Conservation (phyloP, 2,329 filamentous ascomycete genomes). For the Lasiodiplodia citricola region DNA sequence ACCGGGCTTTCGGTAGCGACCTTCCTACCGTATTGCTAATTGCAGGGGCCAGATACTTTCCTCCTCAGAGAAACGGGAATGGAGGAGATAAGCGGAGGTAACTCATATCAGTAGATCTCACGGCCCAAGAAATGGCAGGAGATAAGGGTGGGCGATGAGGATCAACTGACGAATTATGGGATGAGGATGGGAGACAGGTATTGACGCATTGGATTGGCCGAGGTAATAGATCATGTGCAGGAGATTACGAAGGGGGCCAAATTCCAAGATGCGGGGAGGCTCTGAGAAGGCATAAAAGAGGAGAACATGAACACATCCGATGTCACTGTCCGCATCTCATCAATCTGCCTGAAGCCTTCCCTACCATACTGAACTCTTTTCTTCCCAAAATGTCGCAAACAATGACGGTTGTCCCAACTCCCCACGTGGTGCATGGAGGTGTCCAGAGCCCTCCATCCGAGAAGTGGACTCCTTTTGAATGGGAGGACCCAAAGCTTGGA, state of each 20-base stretch:
- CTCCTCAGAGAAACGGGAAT: background rate
- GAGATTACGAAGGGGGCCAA: background rate
- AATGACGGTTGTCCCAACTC: background rate
- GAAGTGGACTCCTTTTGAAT: slow-evolving; percentile 18
- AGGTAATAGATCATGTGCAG: background rate
- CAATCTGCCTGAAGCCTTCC: background rate
- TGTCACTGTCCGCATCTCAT: background rate
- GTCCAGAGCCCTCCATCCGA: background rate
- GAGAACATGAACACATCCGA: background rate
- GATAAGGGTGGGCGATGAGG: background rate
- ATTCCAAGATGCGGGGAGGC: background rate
- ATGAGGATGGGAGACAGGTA: background rate
- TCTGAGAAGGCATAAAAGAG: background rate
- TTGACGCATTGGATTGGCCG: background rate
- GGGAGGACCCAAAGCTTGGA: slow-evolving; percentile 11
- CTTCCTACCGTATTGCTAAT: background rate
- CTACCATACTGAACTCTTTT: background rate
- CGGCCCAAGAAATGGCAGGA: background rate
- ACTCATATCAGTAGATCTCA: background rate
- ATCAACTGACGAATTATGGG: background rate
- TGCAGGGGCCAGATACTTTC: background rate
- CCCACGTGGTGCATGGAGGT: slow-evolving; percentile 9
- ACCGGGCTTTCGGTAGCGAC: background rate
- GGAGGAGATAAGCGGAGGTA: background rate
- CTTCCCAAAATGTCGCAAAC: background rate